phyloP scores from a whole-genome alignment of 1,139 yeast species.

The Pneumocystis carinii region DNA sequence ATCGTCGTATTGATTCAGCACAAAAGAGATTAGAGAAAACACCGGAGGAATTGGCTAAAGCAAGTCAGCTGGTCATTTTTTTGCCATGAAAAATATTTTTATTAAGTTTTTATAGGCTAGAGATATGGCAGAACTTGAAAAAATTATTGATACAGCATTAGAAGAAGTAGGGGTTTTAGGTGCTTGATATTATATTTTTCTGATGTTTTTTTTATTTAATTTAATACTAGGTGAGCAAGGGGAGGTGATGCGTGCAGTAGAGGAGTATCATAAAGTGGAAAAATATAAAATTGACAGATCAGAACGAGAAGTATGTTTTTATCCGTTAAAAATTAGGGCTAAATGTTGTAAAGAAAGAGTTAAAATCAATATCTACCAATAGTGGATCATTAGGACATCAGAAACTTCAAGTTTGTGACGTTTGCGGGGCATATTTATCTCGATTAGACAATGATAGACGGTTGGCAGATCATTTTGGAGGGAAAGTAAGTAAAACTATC shows the following conservation, averaged over 20 bases:
- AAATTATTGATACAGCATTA: constrained; percentile 3
- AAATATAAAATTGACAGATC: constrained; percentile 25
- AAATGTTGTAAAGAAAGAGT: neutral
- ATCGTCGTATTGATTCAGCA: constrained; percentile 50
- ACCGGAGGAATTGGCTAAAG: constrained; percentile 56
- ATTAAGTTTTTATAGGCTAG: neutral
- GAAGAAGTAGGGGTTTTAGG: constrained; percentile 1
- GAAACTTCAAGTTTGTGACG: constrained; percentile 76
- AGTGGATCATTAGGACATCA: constrained; percentile 82
- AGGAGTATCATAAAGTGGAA: constrained; percentile 30
- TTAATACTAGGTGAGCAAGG: constrained; percentile 34
- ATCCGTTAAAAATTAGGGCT: constrained; percentile 14
- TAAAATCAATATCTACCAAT: constrained; percentile 39
- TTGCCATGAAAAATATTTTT: neutral
- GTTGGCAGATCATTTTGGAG: constrained; percentile 80
- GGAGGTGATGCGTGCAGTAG: constrained; percentile 39
- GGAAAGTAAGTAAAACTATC: constrained; percentile 27
- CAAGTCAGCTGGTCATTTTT: constrained; percentile 22
- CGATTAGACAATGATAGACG: constrained; percentile 78
- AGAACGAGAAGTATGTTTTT: constrained; percentile 29
- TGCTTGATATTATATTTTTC: neutral
- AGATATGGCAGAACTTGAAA: constrained; percentile 27
- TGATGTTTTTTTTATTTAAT: neutral
- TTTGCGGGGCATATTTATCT: constrained; percentile 82
- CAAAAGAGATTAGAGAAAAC: constrained; percentile 58